These are phyloP conservation scores for Uromyces viciae-fabae DNA, from an alignment of 1,284 basidiomycete genomes.

Conservation along the genomic window DNA sequence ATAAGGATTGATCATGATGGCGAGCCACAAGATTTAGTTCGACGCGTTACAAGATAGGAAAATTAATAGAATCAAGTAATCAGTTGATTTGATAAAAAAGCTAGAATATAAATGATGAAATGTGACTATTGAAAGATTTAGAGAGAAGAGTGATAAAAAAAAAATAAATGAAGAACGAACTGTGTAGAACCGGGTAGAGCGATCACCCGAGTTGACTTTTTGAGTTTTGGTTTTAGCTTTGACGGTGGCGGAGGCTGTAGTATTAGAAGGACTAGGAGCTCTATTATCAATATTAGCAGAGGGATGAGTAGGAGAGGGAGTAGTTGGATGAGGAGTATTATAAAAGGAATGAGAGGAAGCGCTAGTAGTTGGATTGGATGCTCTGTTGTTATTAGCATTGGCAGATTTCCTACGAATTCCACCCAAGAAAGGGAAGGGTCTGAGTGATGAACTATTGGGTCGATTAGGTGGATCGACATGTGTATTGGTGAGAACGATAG, in stretches of 20 bases:
- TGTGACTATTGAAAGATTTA: too few species aligned
- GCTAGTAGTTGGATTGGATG: constrained; percentile 10
- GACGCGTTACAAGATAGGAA: too few species aligned
- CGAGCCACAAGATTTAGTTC: background rate
- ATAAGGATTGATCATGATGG: background rate
- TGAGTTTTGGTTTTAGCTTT: background rate
- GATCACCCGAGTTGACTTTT: background rate
- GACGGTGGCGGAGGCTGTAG: background rate
- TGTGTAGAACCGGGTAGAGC: background rate
- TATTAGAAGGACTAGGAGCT: background rate
- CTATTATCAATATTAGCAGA: too few species aligned
- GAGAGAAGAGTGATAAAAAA: background rate
- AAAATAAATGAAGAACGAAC: background rate
- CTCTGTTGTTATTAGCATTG: constrained; percentile 3
- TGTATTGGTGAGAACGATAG: background rate
- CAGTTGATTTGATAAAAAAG: background rate
- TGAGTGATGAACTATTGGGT: constrained; percentile 18
- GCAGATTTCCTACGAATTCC: constrained; percentile 30
- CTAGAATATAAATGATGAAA: too few species aligned
- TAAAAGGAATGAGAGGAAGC: background rate
- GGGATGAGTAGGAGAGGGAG: background rate
- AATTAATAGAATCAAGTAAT: constrained; percentile 3
- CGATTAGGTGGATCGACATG: background rate
- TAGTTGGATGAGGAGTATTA: background rate
- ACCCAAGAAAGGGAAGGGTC: constrained; percentile 36